phyloP scores from a whole-genome alignment of 2,329 filamentous ascomycete genomes.

The Fusarium sp. region DNA sequence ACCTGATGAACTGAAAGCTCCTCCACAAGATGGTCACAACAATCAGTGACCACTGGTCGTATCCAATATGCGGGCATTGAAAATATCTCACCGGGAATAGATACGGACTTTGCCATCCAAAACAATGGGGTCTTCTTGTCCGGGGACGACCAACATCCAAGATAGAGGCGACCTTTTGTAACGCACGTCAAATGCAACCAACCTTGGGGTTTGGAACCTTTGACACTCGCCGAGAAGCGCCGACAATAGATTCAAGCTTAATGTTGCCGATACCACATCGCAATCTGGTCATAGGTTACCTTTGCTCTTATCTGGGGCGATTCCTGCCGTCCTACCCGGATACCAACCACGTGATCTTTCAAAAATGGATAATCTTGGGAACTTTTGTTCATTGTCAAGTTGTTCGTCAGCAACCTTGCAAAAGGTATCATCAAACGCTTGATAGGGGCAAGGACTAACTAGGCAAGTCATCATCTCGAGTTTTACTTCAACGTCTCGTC shows the following conservation, averaged over 20 bases:
- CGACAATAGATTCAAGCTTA: constrained; percentile 13
- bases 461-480: neutral
- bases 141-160: neutral
- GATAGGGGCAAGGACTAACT: neutral
- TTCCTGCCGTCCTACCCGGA: constrained; percentile 22
- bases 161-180: constrained; percentile 7
- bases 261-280: neutral
- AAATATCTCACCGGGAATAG: neutral
- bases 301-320: constrained; percentile 12
- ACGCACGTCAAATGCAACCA: neutral
- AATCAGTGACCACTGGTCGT: neutral
- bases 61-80: neutral
- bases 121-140: neutral
- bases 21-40: neutral
- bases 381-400: constrained; percentile 20
- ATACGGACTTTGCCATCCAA: neutral
- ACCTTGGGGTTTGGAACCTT: neutral
- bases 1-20: neutral
- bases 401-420: constrained; percentile 13
- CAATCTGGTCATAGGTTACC: neutral
- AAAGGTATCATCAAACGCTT: constrained; percentile 6
- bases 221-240: neutral
- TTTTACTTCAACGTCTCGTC: neutral
- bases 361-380: constrained; percentile 7
- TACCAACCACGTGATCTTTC: constrained; percentile 13